Conservation (phyloP, 257 asterid genomes). For the Solanum lycopersicoides region DNA sequence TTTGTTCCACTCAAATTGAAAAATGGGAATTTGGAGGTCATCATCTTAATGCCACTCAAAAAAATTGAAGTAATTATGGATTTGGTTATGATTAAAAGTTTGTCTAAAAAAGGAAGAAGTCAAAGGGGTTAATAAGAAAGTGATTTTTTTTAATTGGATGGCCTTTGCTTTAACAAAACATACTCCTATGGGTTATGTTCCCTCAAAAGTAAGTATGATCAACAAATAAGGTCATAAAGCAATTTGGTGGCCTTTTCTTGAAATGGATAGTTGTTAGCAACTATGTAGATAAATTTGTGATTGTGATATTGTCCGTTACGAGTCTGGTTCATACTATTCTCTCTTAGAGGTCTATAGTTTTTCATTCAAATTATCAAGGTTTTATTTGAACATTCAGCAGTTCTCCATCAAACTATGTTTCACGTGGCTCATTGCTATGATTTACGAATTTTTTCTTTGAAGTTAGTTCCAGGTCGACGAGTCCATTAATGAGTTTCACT, state of each 20-base stretch:
- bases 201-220: neutral
- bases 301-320: neutral
- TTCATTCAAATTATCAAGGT: neutral
- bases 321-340: neutral
- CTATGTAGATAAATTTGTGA: neutral
- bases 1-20: neutral
- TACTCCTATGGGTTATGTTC: neutral
- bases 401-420: neutral
- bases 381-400: neutral
- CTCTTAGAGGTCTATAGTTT: neutral
- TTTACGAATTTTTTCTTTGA: too few species aligned
- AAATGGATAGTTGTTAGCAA: neutral
- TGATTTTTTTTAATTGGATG: neutral
- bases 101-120: neutral
- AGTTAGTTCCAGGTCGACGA: neutral
- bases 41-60: neutral
- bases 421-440: neutral
- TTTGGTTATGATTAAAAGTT: neutral
- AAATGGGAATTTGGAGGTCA: neutral
- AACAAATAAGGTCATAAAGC: neutral
- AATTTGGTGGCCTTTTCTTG: neutral
- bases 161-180: neutral
- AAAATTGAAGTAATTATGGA: neutral
- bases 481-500: neutral
- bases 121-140: neutral